A percentile compares a stretch with the other conserved stretches of the same genome.
Evolutionary conservation across 2,329 filamentous ascomycete genomes (phyloP).

Genomic region (Fusarium subglutinans): DNA sequence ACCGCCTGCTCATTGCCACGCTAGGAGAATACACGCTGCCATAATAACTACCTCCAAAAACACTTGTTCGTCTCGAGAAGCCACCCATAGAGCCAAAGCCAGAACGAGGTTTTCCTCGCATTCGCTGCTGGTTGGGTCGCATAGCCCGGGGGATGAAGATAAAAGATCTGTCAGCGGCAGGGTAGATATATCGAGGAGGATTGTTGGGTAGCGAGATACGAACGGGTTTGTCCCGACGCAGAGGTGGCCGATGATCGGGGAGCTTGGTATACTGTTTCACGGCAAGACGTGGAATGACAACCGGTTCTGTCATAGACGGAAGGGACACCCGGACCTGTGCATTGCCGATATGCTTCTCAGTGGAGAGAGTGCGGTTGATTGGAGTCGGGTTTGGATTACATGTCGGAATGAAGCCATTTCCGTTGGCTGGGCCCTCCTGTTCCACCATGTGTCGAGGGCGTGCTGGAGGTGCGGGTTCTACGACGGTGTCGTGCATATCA

Average conservation of each 20-base stretch:
- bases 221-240: slow-evolving; percentile 95
- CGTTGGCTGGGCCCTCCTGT: slow-evolving; percentile 63
- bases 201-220: slow-evolving; percentile 87
- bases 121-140: slow-evolving; percentile 90
- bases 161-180: slow-evolving; percentile 89
- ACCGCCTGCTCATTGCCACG: slow-evolving; percentile 86
- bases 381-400: slow-evolving; percentile 68
- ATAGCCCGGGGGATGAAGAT: slow-evolving; percentile 97
- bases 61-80: slow-evolving; percentile 82
- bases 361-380: slow-evolving; percentile 83
- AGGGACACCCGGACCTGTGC: slow-evolving; percentile 85
- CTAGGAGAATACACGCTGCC: slow-evolving; percentile 88
- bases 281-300: slow-evolving; percentile 77
- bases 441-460: slow-evolving; percentile 55
- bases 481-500: slow-evolving; percentile 86
- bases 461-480: slow-evolving; percentile 54
- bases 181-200: slow-evolving; percentile 88
- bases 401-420: slow-evolving; percentile 64
- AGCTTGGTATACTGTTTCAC: slow-evolving; percentile 93
- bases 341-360: slow-evolving; percentile 83
- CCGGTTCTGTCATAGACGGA: slow-evolving; percentile 76
- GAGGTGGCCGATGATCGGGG: slow-evolving; percentile 91
- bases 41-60: slow-evolving; percentile 74
- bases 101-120: slow-evolving; percentile 74
- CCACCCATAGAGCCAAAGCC: slow-evolving; percentile 73